Conservation (phyloP, 1,284 basidiomycete species). For the Meira miltonrushii region DNA sequence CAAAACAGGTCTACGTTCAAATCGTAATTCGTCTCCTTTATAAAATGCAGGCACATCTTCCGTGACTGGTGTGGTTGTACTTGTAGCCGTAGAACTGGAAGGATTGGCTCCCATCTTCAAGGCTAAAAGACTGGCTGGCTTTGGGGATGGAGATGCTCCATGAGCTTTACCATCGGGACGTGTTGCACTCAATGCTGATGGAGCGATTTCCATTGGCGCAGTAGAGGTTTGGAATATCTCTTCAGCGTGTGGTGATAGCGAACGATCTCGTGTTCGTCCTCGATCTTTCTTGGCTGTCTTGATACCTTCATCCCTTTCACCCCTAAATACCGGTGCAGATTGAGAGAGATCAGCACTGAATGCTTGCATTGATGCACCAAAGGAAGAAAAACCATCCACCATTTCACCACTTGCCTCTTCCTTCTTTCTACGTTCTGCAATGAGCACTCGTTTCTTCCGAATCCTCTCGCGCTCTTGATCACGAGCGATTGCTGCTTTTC, state of each 20-base stretch:
- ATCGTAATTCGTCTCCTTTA: conserved; percentile 22
- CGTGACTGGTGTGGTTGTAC: background rate
- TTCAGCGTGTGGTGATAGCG: background rate
- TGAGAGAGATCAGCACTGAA: background rate
- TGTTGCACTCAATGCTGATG: background rate
- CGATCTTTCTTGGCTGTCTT: conserved; percentile 11
- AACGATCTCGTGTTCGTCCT: conserved; percentile 21
- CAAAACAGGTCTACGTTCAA: conserved; percentile 35
- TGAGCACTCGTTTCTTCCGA: background rate
- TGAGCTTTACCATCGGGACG: background rate
- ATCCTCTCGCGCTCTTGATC: conserved; percentile 1
- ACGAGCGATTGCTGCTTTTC: conserved; percentile 41
- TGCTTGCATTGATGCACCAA: background rate
- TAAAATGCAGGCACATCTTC: background rate
- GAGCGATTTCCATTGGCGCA: background rate
- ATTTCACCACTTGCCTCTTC: background rate
- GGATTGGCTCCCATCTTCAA: background rate
- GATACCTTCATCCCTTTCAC: background rate
- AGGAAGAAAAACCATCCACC: background rate
- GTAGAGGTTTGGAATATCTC: background rate
- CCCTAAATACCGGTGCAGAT: conserved; percentile 1
- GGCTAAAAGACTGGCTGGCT: background rate
- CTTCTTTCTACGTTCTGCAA: conserved; percentile 8
- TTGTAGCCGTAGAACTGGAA: background rate
- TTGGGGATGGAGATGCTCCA: background rate